These are phyloP conservation scores for Exophiala xenobiotica DNA, from an alignment of 2,329 filamentous ascomycete genomes.

Conservation along the genomic window DNA sequence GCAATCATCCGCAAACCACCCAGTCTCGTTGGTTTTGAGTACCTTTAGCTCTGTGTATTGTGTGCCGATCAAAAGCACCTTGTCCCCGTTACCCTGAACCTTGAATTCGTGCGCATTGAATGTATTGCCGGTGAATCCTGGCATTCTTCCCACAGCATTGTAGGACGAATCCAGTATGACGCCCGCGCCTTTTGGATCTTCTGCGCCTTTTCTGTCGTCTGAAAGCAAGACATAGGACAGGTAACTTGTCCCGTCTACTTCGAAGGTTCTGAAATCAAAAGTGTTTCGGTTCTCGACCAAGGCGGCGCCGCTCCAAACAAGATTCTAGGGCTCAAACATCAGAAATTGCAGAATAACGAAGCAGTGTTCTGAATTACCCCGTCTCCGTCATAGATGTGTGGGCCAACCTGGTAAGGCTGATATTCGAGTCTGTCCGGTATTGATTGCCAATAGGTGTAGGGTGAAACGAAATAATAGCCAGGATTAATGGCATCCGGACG, in stretches of 20 bases:
- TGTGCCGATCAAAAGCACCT: no score
- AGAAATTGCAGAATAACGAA: no score
- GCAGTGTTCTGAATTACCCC: no score
- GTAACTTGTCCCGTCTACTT: not conserved
- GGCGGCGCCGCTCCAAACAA: constrained; percentile 9
- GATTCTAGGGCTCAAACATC: no score
- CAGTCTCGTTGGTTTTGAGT: no score
- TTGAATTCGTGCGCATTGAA: constrained; percentile 22
- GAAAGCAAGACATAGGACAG: constrained; percentile 6
- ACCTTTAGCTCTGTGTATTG: no score
- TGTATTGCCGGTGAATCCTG: not conserved
- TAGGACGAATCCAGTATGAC: constrained; percentile 3
- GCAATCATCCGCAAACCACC: no score
- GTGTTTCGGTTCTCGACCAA: constrained; percentile 5
- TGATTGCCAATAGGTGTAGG: no score
- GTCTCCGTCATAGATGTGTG: constrained; percentile 8
- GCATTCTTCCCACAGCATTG: not conserved
- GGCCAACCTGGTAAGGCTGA: constrained; percentile 5
- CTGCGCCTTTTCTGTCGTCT: not conserved
- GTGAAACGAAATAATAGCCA: no score
- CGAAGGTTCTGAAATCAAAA: constrained; percentile 5
- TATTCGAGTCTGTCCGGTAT: no score
- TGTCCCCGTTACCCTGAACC: constrained; percentile 13
- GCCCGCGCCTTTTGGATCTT: not conserved
- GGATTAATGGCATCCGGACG: no score